phyloP scores from a whole-genome alignment of 805 yeast species.

The Saccharomyces kudriavzevii region DNA sequence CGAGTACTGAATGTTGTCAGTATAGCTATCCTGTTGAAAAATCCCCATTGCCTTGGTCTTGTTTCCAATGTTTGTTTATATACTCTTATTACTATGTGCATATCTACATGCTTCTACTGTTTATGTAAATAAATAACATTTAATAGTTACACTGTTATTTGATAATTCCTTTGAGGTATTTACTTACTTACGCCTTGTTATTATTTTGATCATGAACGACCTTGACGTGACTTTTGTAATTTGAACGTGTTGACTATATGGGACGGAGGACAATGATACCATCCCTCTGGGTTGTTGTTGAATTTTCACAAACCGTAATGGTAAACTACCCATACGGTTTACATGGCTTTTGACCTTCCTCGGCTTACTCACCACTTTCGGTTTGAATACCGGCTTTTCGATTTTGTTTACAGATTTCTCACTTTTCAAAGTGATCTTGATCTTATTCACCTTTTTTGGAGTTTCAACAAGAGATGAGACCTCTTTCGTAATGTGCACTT shows the following conservation, averaged over 20 bases:
- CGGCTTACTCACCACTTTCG: conserved; percentile 1
- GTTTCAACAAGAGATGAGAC: neutral
- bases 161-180: no score
- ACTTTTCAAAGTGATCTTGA: conserved; percentile 9
- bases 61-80: neutral
- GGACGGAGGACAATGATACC: conserved; percentile 36
- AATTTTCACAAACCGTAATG: conserved; percentile 39
- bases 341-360: conserved; percentile 14
- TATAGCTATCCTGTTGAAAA: neutral
- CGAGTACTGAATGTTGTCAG: neutral
- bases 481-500: conserved; percentile 16
- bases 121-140: neutral
- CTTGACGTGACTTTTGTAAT: conserved; percentile 25
- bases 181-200: neutral
- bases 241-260: conserved; percentile 29
- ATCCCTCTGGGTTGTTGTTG: conserved; percentile 27
- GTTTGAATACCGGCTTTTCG: neutral
- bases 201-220: conserved; percentile 24
- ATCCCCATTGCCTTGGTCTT: neutral
- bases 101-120: neutral
- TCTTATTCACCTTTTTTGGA: conserved; percentile 4
- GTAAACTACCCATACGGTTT: conserved; percentile 23
- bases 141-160: no score
- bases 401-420: neutral
- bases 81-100: neutral